phyloP scores from a whole-genome alignment of 495 filamentous ascomycete genomes.

The Aeminium ludgeri region DNA sequence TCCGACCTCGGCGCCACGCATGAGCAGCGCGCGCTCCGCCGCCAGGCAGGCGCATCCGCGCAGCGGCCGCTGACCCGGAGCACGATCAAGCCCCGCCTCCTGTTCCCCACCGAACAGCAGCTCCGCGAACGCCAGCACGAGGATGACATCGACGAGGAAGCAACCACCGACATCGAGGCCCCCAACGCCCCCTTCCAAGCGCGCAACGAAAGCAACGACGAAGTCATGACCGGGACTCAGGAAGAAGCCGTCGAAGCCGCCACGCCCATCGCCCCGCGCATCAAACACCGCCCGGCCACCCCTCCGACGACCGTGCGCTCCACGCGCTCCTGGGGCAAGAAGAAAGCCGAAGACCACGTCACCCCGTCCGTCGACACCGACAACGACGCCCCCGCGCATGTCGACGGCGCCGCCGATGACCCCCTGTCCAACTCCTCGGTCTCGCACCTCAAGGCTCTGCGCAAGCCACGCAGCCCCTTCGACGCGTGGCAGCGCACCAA shows the following conservation, averaged over 20 bases:
- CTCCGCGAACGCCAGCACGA: conserved; percentile 17
- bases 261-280: neutral
- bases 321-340: neutral
- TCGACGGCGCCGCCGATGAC: neutral
- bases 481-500: conserved; percentile 18
- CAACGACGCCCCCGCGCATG: neutral
- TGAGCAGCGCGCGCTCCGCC: conserved; percentile 26
- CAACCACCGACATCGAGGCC: conserved; percentile 32
- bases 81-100: conserved; percentile 63
- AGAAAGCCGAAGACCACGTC: neutral
- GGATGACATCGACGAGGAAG: conserved; percentile 29
- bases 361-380: neutral
- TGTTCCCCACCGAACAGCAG: conserved; percentile 49
- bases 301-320: neutral
- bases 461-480: conserved; percentile 13
- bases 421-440: neutral
- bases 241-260: neutral
- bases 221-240: neutral
- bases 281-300: neutral
- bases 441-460: neutral
- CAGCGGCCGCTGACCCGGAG: conserved; percentile 48
- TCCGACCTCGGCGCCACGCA: conserved; percentile 21
- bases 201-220: conserved; percentile 1
- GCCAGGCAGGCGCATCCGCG: conserved; percentile 17
- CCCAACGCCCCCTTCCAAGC: neutral